A percentile compares a stretch with the other conserved stretches of the same genome.
Conservation (phyloP, 495 filamentous ascomycete species). For the Penicillium paxilli region DNA sequence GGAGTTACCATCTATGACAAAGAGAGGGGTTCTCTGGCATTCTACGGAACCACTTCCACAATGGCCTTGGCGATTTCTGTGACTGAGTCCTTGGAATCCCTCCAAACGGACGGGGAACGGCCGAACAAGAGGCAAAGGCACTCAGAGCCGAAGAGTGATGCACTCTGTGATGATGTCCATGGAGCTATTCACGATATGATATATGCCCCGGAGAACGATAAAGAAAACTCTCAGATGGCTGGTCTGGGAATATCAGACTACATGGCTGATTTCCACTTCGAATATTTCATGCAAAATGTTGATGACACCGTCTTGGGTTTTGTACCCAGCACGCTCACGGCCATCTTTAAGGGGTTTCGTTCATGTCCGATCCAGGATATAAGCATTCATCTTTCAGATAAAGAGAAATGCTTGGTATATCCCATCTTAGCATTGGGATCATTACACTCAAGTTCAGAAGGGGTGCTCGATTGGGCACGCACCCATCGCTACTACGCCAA, state of each 20-base stretch:
- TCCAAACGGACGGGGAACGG: neutral
- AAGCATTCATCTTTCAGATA: neutral
- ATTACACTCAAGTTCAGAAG: neutral
- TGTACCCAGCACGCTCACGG: neutral
- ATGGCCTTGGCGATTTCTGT: neutral
- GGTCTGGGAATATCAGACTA: neutral
- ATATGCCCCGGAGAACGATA: neutral
- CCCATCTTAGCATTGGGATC: conserved; percentile 5
- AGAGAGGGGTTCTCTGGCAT: neutral
- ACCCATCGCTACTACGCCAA: neutral
- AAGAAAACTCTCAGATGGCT: neutral
- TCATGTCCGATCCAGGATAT: neutral
- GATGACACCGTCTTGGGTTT: neutral
- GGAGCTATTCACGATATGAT: neutral
- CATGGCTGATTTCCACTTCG: neutral
- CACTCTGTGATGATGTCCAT: neutral
- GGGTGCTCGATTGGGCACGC: neutral
- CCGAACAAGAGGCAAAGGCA: neutral
- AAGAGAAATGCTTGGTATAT: conserved; percentile 1
- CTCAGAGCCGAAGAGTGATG: neutral
- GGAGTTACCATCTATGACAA: neutral
- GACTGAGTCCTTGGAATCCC: neutral
- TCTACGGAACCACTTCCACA: conserved; percentile 9
- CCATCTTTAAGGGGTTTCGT: neutral
- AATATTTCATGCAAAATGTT: neutral